phyloP scores from a whole-genome alignment of 768 basidiomycete species.

The Gelatoporia subvermispora region DNA sequence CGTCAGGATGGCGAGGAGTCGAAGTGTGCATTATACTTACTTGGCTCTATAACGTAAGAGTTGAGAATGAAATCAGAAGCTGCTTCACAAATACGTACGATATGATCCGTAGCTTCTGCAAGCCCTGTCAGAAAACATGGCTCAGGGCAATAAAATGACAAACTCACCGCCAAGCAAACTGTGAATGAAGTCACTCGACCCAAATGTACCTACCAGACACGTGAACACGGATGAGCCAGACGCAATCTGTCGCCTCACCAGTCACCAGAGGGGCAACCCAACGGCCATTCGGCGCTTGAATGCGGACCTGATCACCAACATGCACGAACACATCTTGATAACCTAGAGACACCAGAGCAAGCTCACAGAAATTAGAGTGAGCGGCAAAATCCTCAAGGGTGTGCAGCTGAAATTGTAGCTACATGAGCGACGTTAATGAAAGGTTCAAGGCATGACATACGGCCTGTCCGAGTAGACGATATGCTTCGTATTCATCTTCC shows the following conservation, averaged over 20 bases:
- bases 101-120: constrained; percentile 59
- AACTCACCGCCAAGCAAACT: constrained; percentile 67
- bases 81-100: constrained; percentile 32
- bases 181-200: constrained; percentile 73
- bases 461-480: constrained; percentile 69
- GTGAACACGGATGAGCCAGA: background rate
- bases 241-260: constrained; percentile 31
- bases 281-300: constrained; percentile 71
- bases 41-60: background rate
- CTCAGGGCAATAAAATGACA: background rate
- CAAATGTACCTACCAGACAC: constrained; percentile 57
- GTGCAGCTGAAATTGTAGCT: constrained; percentile 47
- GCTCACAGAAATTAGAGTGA: constrained; percentile 88
- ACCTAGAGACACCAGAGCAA: constrained; percentile 71
- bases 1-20: too few relatives aligned
- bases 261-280: constrained; percentile 81
- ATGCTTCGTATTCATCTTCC: constrained; percentile 73
- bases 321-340: constrained; percentile 77
- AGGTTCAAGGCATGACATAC: constrained; percentile 32
- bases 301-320: constrained; percentile 73
- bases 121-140: background rate
- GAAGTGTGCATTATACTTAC: background rate
- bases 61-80: background rate
- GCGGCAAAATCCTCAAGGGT: constrained; percentile 86
- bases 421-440: background rate